A percentile compares a stretch with the other conserved stretches of the same genome.
Conservation (phyloP, 1,284 basidiomycete genomes). For the Tilletiopsis washingtonensis region DNA sequence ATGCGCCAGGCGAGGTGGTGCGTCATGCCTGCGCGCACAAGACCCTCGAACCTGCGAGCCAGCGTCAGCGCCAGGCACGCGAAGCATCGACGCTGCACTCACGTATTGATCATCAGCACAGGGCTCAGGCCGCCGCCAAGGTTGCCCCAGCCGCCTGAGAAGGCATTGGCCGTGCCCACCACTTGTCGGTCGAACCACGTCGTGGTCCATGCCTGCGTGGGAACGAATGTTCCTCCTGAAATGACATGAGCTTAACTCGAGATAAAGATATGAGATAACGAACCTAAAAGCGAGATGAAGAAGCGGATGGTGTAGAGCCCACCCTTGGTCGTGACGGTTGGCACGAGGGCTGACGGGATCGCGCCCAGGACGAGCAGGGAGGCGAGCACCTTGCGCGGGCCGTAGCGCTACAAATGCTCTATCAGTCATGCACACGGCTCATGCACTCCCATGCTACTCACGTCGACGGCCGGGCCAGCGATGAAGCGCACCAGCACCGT, state of each 20-base stretch:
- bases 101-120: slow-evolving; percentile 30
- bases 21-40: slow-evolving; percentile 50
- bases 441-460: no score
- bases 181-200: slow-evolving; percentile 59
- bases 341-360: slow-evolving; percentile 60
- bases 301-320: slow-evolving; percentile 56
- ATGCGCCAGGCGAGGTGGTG: slow-evolving; percentile 56
- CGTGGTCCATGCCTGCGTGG: slow-evolving; percentile 58
- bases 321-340: slow-evolving; percentile 51
- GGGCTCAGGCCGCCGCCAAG: slow-evolving; percentile 55
- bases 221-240: slow-evolving; percentile 58
- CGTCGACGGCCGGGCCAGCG: slow-evolving; percentile 58
- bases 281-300: slow-evolving; percentile 48
- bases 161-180: slow-evolving; percentile 52
- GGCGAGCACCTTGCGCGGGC: slow-evolving; percentile 59
- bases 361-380: slow-evolving; percentile 57
- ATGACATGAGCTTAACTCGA: no score
- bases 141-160: slow-evolving; percentile 51
- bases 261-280: not conserved
- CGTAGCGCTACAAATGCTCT: no score
- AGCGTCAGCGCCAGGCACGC: slow-evolving; percentile 53
- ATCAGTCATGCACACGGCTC: no score
- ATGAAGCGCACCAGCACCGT: slow-evolving; percentile 54
- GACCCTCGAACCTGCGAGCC: slow-evolving; percentile 54
- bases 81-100: no score